Evolutionary conservation across 257 asterid genomes (phyloP).

Genomic region (Echites panduratus): DNA sequence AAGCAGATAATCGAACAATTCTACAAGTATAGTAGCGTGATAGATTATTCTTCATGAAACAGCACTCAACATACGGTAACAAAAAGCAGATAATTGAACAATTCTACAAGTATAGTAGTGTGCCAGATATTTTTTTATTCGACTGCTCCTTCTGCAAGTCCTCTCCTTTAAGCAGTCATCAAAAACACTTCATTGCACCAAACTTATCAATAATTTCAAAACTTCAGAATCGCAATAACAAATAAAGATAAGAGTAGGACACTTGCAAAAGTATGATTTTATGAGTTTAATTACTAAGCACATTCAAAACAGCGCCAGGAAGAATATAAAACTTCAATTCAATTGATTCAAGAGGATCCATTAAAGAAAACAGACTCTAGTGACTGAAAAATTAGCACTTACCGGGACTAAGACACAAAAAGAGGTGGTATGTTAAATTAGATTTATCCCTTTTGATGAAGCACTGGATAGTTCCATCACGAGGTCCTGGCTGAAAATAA

Average conservation of each 20-base stretch:
- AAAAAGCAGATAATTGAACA: not conserved
- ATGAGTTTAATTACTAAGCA: not conserved
- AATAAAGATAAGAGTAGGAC: not conserved
- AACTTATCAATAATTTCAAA: not conserved
- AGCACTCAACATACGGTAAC: not conserved
- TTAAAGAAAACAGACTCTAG: not conserved
- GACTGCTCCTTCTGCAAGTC: not conserved
- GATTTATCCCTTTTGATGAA: conserved; percentile 89
- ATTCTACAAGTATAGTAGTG: not conserved
- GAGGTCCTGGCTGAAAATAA: conserved; percentile 72
- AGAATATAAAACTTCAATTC: not conserved
- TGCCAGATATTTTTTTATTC: not conserved
- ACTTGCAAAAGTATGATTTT: not conserved
- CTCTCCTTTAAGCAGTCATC: not conserved
- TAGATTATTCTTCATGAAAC: not conserved
- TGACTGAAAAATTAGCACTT: conserved; percentile 15
- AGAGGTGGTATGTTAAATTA: conserved; percentile 78
- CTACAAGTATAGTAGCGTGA: too few species aligned
- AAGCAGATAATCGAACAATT: not conserved
- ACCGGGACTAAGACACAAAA: conserved; percentile 91
- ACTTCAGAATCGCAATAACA: not conserved
- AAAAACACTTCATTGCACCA: not conserved
- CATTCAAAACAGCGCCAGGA: not conserved
- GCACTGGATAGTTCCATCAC: conserved; percentile 90
- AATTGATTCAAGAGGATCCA: not conserved